phyloP scores from a whole-genome alignment of 768 basidiomycete species.

The Lentinula raphanica region DNA sequence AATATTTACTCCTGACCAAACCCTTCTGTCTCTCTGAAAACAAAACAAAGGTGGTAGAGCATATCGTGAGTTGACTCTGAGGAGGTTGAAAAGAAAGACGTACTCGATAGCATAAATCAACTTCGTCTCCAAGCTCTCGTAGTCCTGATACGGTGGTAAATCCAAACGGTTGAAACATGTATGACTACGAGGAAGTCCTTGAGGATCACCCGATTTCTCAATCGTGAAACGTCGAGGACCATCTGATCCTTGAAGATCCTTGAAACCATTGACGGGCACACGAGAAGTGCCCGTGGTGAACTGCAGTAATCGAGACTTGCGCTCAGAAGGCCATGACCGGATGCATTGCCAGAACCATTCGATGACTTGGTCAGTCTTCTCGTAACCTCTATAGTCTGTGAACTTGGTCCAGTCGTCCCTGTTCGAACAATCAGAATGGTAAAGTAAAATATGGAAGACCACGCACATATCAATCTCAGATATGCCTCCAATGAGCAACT shows the following conservation, averaged over 20 bases:
- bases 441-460: neutral
- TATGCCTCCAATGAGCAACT: conserved; percentile 89
- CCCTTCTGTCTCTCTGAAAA: conserved; percentile 67
- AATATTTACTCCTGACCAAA: conserved; percentile 59
- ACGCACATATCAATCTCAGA: conserved; percentile 82
- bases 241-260: conserved; percentile 90
- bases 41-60: conserved; percentile 10
- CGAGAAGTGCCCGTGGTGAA: conserved; percentile 87
- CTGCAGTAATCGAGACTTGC: conserved; percentile 80
- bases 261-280: conserved; percentile 90
- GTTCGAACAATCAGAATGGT: neutral
- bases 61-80: too few species aligned
- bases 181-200: conserved; percentile 82
- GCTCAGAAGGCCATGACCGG: conserved; percentile 84
- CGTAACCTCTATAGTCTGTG: conserved; percentile 87
- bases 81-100: conserved; percentile 24
- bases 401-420: conserved; percentile 92
- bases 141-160: conserved; percentile 85
- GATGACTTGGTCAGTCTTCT: conserved; percentile 82
- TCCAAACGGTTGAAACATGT: conserved; percentile 93
- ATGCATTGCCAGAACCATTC: conserved; percentile 97
- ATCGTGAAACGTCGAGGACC: conserved; percentile 92
- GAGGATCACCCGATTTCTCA: conserved; percentile 89
- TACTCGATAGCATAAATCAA: conserved; percentile 80
- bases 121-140: conserved; percentile 82